Base-by-base conservation (phyloP, 176 grass and related monocot genomes). In the Guadua angustifolia region DNA sequence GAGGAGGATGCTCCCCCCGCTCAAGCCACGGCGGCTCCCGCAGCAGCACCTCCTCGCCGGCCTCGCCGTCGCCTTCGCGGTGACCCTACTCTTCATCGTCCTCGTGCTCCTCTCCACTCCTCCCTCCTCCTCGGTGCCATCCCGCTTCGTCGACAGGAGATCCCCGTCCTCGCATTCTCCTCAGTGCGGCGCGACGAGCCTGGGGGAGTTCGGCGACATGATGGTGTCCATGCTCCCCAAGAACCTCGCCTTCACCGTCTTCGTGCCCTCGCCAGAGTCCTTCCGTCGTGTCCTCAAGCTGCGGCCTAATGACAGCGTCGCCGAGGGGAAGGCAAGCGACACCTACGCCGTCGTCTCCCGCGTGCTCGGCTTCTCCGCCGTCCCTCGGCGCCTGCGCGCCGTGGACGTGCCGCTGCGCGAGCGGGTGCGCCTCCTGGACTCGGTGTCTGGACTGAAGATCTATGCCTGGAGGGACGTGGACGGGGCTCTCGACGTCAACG, bases 261-360 rank as follows among this genome's bases (percentile, higher is more conserved):
- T 99, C 59, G 68, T 90, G 35, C 93, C 96, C 22, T 95, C 89
- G 59, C 65, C 71, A 15, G 40, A 15, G 5, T 61, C 96, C 0
- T 95, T 99, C 63, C 42, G 26, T 49, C 75, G 50, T 9, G 73
- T 85, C 24, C 88, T 94, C 52, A 66, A 63, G 53, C 85, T 95
- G 52, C 77, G 11, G 36, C 15, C 71, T 49, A 74, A 59, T 74
- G 58, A 60, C 60, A 88, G 67, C 75, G 24, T 67, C 19, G 83
- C 45, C 11, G 61, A 18, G 9, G 53, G 35, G 6, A 75, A 40
- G 8, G 7, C 66, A 35, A 55, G 58, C 53, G 67, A 85, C 57
- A 92, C 93, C 25, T 93, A 89, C 69, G 91, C 91, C 10, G 74
- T 93, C 52, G 62, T 98, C 75, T 95, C 95, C 95, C 91, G 93